phyloP scores from a whole-genome alignment of 1,284 basidiomycete species.

The Cryptococcus sp. region DNA sequence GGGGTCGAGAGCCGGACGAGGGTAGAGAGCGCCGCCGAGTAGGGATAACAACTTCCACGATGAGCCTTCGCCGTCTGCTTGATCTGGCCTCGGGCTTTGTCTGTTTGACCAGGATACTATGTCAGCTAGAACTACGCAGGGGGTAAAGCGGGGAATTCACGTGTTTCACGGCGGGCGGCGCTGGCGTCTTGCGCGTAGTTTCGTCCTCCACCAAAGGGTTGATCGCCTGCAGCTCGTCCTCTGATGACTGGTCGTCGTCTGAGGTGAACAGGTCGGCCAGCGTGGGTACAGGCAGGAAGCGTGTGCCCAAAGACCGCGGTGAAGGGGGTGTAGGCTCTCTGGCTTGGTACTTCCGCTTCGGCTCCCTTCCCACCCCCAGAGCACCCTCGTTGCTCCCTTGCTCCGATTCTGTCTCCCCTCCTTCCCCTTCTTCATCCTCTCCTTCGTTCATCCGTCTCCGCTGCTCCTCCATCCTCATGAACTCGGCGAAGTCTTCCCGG shows the following conservation, averaged over 20 bases:
- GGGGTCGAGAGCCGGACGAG: not conserved
- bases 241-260: slow-evolving; percentile 8
- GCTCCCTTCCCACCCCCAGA: not conserved
- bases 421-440: slow-evolving; percentile 6
- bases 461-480: slow-evolving; percentile 24
- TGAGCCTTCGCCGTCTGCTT: not conserved
- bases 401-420: too few relatives aligned
- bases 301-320: slow-evolving; percentile 9
- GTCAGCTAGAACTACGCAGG: not conserved
- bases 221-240: slow-evolving; percentile 13
- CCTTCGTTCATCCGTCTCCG: slow-evolving; percentile 4
- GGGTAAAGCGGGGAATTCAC: not conserved
- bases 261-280: slow-evolving; percentile 14
- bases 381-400: not conserved
- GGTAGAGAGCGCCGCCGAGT: slow-evolving; percentile 1
- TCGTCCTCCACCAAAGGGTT: slow-evolving; percentile 2
- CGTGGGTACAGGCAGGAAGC: slow-evolving; percentile 8
- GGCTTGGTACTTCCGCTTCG: not conserved
- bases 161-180: not conserved
- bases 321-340: not conserved
- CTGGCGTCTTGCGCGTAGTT: not conserved
- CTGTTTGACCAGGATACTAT: not conserved
- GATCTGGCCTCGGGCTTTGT: too few relatives aligned
- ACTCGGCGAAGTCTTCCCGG: slow-evolving; percentile 11
- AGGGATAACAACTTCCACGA: slow-evolving; percentile 14